Conservation (phyloP, 768 basidiomycete genomes). For the Gelatoporia subvermispora region DNA sequence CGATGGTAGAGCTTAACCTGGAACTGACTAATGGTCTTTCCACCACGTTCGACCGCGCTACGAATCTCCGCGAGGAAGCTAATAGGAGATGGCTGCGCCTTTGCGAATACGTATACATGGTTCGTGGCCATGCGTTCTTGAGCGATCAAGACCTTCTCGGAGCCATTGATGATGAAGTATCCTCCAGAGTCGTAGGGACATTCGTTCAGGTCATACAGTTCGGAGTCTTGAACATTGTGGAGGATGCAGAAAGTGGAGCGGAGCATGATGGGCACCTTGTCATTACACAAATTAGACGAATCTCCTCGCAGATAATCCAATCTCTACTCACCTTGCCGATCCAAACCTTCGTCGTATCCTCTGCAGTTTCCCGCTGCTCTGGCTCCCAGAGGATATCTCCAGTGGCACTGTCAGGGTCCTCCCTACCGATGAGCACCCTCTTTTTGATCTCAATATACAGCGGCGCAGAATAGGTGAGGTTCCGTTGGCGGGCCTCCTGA, state of each 20-base stretch:
- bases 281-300: neutral
- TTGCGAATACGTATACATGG: slow-evolving; percentile 98
- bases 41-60: slow-evolving; percentile 95
- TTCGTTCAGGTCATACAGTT: slow-evolving; percentile 89
- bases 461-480: slow-evolving; percentile 94
- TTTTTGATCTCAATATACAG: slow-evolving; percentile 95
- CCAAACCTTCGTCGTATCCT: slow-evolving; percentile 82
- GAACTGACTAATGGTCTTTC: slow-evolving; percentile 96
- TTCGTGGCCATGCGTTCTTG: slow-evolving; percentile 99
- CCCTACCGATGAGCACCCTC: slow-evolving; percentile 70
- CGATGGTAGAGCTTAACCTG: slow-evolving; percentile 96
- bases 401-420: slow-evolving; percentile 74
- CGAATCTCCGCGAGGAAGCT: slow-evolving; percentile 96
- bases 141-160: slow-evolving; percentile 99
- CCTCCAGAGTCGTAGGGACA: slow-evolving; percentile 99
- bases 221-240: slow-evolving; percentile 68
- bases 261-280: slow-evolving; percentile 95
- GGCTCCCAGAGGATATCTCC: slow-evolving; percentile 78
- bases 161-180: slow-evolving; percentile 99
- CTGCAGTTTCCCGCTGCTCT: slow-evolving; percentile 58
- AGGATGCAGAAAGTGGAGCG: slow-evolving; percentile 94
- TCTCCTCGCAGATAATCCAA: neutral
- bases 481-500: slow-evolving; percentile 91
- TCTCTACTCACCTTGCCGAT: slow-evolving; percentile 75
- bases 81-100: slow-evolving; percentile 93